Conservation (phyloP, 2,329 filamentous ascomycete species). For the Leptodontidium sp. region DNA sequence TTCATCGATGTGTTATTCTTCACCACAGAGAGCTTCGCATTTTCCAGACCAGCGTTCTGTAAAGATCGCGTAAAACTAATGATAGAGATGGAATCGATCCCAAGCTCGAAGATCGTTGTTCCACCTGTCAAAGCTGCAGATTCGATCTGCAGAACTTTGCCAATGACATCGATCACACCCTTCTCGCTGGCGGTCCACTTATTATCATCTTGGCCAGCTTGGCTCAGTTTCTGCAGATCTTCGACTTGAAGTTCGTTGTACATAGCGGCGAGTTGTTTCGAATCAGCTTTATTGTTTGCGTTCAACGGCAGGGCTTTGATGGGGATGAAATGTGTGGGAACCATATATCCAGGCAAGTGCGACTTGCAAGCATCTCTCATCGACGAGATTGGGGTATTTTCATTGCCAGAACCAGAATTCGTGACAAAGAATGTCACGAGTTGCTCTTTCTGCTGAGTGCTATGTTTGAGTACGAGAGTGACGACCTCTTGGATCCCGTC, state of each 20-base stretch:
- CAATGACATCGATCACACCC: constrained; percentile 62
- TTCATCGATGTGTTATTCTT: constrained; percentile 66
- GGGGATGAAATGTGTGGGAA: constrained; percentile 83
- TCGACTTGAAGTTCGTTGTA: constrained; percentile 68
- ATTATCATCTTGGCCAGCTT: constrained; percentile 42
- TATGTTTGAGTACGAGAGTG: constrained; percentile 78
- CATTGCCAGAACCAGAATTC: constrained; percentile 39
- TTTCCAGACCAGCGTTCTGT: constrained; percentile 66
- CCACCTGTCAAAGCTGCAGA: constrained; percentile 55
- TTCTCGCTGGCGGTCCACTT: constrained; percentile 51
- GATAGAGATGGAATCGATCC: constrained; percentile 87
- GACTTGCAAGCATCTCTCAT: constrained; percentile 71
- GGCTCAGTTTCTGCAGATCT: constrained; percentile 66
- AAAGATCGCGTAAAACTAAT: constrained; percentile 73
- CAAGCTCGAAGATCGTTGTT: constrained; percentile 83
- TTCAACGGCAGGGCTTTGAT: constrained; percentile 80
- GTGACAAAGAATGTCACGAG: constrained; percentile 78
- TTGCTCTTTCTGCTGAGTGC: constrained; percentile 78
- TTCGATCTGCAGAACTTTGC: constrained; percentile 47
- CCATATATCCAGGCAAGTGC: constrained; percentile 84
- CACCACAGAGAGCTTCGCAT: constrained; percentile 70
- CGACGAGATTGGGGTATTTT: constrained; percentile 51
- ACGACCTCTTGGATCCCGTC: constrained; percentile 69
- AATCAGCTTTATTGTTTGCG: constrained; percentile 88
- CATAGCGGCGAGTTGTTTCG: constrained; percentile 70